A percentile compares a stretch with the other conserved stretches of the same genome.
These are phyloP conservation scores for Galerina sulciceps DNA, from an alignment of 768 basidiomycete species.

Conservation along the genomic window DNA sequence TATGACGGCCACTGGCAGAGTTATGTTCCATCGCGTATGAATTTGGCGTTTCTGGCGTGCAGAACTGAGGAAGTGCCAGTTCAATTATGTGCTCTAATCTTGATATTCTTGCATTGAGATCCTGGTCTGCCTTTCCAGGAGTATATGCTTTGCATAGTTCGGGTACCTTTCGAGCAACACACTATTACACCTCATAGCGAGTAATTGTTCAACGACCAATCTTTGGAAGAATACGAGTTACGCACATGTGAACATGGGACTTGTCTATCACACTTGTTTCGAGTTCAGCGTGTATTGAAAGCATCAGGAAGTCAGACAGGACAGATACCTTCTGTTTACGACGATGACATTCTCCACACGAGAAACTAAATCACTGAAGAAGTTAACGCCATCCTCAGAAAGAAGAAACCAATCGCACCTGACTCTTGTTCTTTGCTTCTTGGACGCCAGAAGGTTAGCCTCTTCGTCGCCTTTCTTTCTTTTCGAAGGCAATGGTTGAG, in stretches of 20 bases:
- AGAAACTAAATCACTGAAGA: conserved; percentile 55
- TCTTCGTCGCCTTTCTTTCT: conserved; percentile 72
- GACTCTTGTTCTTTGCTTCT: conserved; percentile 78
- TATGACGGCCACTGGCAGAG: conserved; percentile 37
- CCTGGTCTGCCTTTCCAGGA: conserved; percentile 85
- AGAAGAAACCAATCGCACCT: conserved; percentile 48
- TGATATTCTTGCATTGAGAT: conserved; percentile 72
- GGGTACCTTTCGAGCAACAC: conserved; percentile 84
- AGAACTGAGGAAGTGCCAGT: conserved; percentile 77
- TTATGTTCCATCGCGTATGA: conserved; percentile 32
- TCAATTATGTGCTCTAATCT: conserved; percentile 85
- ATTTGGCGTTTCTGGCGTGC: conserved; percentile 43
- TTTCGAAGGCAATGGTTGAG: conserved; percentile 43
- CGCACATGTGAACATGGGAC: conserved; percentile 83
- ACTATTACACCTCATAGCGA: conserved; percentile 45
- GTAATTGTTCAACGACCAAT: conserved; percentile 9
- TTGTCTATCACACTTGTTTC: conserved; percentile 79
- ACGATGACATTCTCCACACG: conserved; percentile 87
- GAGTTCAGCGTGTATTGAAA: conserved; percentile 6
- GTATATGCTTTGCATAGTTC: conserved; percentile 89
- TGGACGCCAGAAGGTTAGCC: conserved; percentile 46
- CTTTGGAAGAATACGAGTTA: conserved; percentile 16
- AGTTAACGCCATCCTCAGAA: conserved; percentile 4
- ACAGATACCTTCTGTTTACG: conserved; percentile 79
- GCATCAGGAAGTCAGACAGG: conserved; percentile 1